Base-by-base conservation (phyloP, 139 green algal species). In the Pseudopediastrum boryanum region DNA sequence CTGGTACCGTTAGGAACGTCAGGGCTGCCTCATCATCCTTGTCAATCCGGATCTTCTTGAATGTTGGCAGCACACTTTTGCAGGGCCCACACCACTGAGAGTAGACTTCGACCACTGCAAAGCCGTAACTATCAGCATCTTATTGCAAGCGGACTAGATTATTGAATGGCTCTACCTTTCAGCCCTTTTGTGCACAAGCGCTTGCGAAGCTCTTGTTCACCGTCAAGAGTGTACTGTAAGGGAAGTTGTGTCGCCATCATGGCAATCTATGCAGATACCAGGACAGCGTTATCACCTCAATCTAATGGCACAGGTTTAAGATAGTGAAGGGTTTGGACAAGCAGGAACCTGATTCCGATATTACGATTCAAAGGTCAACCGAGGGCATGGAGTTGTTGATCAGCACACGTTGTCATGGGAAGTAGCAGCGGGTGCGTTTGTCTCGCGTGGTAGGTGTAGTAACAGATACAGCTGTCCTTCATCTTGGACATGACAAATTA, bases 1-100 rank as follows among this genome's bases (percentile, higher is more conserved):
- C 85, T 48, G 44, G 51, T 29, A 92, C 88, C 43, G 78, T 84
- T 2, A 93, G 48, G 62, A 93, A 90, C 5, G 81, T 82, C 38
- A 93, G 75, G 0, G 85, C 81, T n/a, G 66, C 76, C 71, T 93
- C 89, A n/a, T 93, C 87, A 67, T 93, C 89, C 36, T 88, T 89
- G 54, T 93, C 89, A 6, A 90, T 35, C 9, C 86, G 77, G 25
- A 93, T 89, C 44, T 64, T 63, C 31, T 88, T 87, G 43, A 89
- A 86, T 0, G 81, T 88, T 3, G 89, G 89, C 27, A 90, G 41
- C 0, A 92, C 82, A 54, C 89, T 93, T 36, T 90, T 91, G 78
- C 87, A 93, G 12, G 80, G 44, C 0, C 89, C 89, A 50, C 68
- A 85, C 87, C 85, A 92, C 19, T 86, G 83, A 0, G 83, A 86